Conservation (phyloP, 805 yeast species). For the Candida lessepsii region DNA sequence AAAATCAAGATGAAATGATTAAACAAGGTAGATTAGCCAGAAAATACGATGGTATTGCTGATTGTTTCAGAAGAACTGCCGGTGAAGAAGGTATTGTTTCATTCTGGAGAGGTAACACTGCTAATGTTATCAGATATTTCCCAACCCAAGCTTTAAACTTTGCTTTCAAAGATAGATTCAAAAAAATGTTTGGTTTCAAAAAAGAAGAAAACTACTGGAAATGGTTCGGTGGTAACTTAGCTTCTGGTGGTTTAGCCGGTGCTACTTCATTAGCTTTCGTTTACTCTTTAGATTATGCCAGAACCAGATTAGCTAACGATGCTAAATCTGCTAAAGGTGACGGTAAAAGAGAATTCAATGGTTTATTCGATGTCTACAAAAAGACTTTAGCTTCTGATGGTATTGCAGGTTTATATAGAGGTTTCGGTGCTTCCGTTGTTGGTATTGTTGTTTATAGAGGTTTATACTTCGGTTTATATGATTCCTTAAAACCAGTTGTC, state of each 20-base stretch:
- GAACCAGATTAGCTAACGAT: conserved; percentile 98
- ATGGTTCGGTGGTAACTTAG: conserved; percentile 98
- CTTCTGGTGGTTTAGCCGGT: conserved; percentile 99
- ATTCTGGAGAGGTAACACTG: conserved; percentile 99
- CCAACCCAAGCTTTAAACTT: conserved; percentile 99
- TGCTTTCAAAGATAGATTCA: conserved; percentile 97
- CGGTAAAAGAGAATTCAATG: conserved; percentile 92
- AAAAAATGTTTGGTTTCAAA: conserved; percentile 95
- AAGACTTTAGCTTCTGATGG: conserved; percentile 95
- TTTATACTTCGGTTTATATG: conserved; percentile 97
- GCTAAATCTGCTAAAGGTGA: conserved; percentile 84
- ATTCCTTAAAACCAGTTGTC: conserved; percentile 92
- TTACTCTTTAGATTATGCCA: conserved; percentile 96
- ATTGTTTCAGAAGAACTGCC: conserved; percentile 93
- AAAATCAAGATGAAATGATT: conserved; percentile 97
- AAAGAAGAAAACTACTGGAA: conserved; percentile 89
- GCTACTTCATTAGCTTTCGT: conserved; percentile 91
- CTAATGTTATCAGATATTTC: conserved; percentile 98
- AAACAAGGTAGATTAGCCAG: conserved; percentile 92
- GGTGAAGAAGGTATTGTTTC: conserved; percentile 88
- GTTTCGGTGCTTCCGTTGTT: conserved; percentile 97
- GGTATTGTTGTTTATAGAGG: conserved; percentile 99
- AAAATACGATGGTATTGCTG: conserved; percentile 86
- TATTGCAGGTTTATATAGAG: conserved; percentile 98
- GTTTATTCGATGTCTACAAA: conserved; percentile 93